Evolutionary conservation across 2,329 filamentous ascomycete genomes (phyloP).

Genomic region (Epichloe gansuensis): DNA sequence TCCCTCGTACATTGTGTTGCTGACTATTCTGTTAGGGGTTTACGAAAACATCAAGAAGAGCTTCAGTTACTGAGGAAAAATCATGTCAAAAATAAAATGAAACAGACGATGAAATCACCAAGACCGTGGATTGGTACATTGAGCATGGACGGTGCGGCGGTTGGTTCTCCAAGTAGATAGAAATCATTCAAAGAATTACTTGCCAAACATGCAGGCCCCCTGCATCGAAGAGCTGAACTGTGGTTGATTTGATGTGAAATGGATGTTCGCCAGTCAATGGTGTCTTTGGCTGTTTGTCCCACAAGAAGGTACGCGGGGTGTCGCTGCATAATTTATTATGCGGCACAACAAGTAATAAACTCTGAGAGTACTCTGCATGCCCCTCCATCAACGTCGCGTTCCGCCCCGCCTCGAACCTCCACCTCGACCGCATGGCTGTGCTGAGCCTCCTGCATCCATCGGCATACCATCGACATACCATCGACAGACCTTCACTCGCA

Average conservation of each 20-base stretch:
- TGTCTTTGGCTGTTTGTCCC: neutral
- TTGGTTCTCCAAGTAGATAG: neutral
- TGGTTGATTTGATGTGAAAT: neutral
- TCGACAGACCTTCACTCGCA: neutral
- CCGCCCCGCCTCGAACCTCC: conserved; percentile 12
- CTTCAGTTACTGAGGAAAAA: conserved; percentile 41
- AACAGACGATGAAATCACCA: neutral
- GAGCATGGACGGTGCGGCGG: neutral
- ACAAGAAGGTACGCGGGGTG: neutral
- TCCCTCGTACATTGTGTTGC: neutral
- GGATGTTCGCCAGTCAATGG: neutral
- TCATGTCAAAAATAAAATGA: neutral
- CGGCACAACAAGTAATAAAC: neutral
- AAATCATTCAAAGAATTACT: neutral
- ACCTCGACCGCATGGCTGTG: conserved; percentile 1
- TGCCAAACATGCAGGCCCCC: too few relatives aligned
- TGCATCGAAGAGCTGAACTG: too few relatives aligned
- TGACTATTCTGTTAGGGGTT: conserved; percentile 37
- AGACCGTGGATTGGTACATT: conserved; percentile 2
- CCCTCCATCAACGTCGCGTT: neutral
- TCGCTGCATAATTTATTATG: neutral
- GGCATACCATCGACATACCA: neutral
- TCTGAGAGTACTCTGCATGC: neutral
- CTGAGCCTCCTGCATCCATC: neutral
- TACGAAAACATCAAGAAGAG: conserved; percentile 59